phyloP scores from a whole-genome alignment of 2,329 filamentous ascomycete species.

The Rhexocercosporidium sp. region DNA sequence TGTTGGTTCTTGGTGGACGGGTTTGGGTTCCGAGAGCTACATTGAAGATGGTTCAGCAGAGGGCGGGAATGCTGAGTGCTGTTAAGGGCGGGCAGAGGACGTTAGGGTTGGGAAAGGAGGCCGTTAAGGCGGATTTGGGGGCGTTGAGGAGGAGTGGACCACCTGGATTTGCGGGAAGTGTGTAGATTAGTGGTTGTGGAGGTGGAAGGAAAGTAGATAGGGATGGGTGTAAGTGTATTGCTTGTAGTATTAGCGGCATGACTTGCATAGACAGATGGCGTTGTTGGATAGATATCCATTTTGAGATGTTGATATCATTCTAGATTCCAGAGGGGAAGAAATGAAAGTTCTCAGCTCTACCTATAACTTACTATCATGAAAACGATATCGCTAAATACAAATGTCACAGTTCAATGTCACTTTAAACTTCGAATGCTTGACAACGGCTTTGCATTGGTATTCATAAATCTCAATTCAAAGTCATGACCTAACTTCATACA shows the following conservation, averaged over 20 bases:
- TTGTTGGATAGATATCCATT: conserved; percentile 8
- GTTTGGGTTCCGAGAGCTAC: conserved; percentile 74
- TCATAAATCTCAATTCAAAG: background rate
- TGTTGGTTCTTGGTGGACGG: conserved; percentile 78
- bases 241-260: conserved; percentile 7
- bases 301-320: background rate
- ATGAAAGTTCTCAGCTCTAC: conserved; percentile 7
- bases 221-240: background rate
- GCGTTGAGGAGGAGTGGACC: conserved; percentile 16
- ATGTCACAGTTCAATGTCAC: too few species aligned
- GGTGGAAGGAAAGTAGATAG: background rate
- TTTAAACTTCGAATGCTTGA: too few species aligned
- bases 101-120: conserved; percentile 9
- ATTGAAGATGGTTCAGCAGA: conserved; percentile 59
- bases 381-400: too few species aligned
- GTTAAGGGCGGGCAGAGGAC: background rate
- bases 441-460: too few species aligned
- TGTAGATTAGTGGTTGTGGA: background rate
- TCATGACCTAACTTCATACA: background rate
- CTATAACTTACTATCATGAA: too few species aligned
- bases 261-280: background rate
- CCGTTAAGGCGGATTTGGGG: conserved; percentile 18
- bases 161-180: conserved; percentile 2
- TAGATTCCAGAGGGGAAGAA: background rate
- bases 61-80: conserved; percentile 28